Evolutionary conservation across 208 protist species (phyloP).

Genomic region (Leishmania lainsoni): DNA sequence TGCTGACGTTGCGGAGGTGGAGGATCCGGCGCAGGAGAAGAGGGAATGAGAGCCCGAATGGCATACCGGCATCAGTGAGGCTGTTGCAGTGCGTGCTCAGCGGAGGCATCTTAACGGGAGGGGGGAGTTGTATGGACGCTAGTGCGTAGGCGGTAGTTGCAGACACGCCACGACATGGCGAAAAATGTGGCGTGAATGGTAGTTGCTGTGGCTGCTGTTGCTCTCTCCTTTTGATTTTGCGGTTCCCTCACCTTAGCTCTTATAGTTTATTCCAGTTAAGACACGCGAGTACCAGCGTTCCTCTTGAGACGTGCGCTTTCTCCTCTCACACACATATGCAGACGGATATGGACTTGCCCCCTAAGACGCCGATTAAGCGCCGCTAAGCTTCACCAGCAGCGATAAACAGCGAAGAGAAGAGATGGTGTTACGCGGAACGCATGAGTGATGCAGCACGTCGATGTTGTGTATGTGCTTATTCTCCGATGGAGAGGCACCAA

Average conservation of each 20-base stretch:
- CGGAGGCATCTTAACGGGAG: not conserved
- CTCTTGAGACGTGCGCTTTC: not conserved
- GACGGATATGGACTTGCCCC: not conserved
- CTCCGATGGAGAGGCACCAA: not conserved
- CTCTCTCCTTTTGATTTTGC: not conserved
- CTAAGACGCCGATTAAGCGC: constrained; percentile 8
- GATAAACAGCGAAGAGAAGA: not conserved
- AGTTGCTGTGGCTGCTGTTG: not conserved
- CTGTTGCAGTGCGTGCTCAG: not conserved
- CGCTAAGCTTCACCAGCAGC: not conserved
- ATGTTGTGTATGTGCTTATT: not conserved
- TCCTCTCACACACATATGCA: not conserved
- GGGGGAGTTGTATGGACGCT: not conserved
- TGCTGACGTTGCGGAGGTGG: not conserved
- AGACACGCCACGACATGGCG: not conserved
- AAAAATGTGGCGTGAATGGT: not conserved
- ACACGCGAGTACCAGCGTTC: not conserved
- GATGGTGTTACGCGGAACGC: not conserved
- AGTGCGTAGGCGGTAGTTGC: not conserved
- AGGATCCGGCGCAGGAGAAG: not conserved
- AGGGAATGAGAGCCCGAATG: not conserved
- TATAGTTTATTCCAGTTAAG: not conserved
- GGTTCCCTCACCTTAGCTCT: not conserved
- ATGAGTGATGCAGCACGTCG: not conserved
- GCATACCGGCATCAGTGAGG: not conserved